phyloP scores from a whole-genome alignment of 1,139 yeast genomes.

The Yamadazyma diospyri region DNA sequence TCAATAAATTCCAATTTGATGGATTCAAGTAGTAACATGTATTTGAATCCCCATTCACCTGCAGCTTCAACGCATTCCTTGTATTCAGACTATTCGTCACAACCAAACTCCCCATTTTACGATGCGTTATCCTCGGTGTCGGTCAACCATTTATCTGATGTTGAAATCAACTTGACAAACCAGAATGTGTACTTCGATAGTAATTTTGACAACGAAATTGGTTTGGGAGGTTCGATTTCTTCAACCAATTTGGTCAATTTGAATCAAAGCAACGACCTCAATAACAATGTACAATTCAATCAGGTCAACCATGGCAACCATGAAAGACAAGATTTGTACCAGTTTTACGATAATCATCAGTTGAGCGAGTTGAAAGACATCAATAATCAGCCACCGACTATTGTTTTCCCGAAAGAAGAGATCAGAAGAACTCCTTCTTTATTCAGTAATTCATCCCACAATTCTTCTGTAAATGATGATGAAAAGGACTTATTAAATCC shows the following conservation, averaged over 20 bases:
- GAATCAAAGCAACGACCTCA: constrained; percentile 5
- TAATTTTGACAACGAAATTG: constrained; percentile 33
- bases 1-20: constrained; percentile 2
- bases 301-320: neutral
- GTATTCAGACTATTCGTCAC: constrained; percentile 38
- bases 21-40: constrained; percentile 44
- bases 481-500: constrained; percentile 24
- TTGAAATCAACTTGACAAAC: constrained; percentile 1
- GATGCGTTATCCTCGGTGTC: constrained; percentile 31
- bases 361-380: constrained; percentile 16
- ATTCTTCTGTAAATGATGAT: constrained; percentile 10
- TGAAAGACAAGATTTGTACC: neutral
- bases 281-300: constrained; percentile 4
- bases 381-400: constrained; percentile 30
- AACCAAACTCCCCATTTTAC: constrained; percentile 37
- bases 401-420: constrained; percentile 12
- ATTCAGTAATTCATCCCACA: constrained; percentile 31
- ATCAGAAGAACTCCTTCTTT: constrained; percentile 40
- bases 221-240: constrained; percentile 40
- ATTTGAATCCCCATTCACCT: constrained; percentile 94
- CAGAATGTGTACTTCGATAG: constrained; percentile 12
- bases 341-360: constrained; percentile 16
- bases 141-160: constrained; percentile 9
- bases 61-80: constrained; percentile 82
- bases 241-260: constrained; percentile 27